Evolutionary conservation across 139 green algal species (phyloP), one percentile per base, ranked within the genome.

Genomic region (Chlorella ohadii): DNA sequence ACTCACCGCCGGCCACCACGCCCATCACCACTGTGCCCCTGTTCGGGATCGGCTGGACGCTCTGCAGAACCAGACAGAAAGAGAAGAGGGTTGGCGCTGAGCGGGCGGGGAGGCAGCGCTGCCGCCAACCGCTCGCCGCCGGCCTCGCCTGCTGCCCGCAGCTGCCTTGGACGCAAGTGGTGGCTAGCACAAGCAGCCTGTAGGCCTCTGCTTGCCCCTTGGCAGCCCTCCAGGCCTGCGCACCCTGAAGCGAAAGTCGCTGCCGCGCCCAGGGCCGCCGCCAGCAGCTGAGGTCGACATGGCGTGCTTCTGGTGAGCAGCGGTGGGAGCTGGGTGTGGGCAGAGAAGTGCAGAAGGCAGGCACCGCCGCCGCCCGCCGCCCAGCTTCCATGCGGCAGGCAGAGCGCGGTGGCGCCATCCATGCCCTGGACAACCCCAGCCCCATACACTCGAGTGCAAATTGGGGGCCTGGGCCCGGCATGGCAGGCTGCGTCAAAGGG

Each of bases 271-370:
- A 0, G 74, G 74, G 19, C 74, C 74, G 33, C 74, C 74, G 6
- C 44, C 74, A 27, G 55, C 55, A 56, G 74, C 74, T 6, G 68
- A 75, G 68, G 68, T 55, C 36, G 36, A 55, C 68, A 66, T 67
- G 44, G 28, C 25, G 44, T 19, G 1, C 22, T 51, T 20, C 11
- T 59, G 65, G 36, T 28, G 38, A 34, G 15, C 33, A 33, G 66
- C 20, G 5, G 65, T 38, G 34, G 16, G 13, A 19, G 34, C 36
- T 33, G 68, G 23, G 17, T 17, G 68, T 22, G 31, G 68, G 36
- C 0, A 25, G 68, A 47, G 1, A 20, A 13, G 7, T 7, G 2
- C 12, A 41, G 66, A 44, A 44, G 38, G 22, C 25, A 51, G 34
- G n/a, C 41, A 39, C n/a, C 38, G 36, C 1, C 36, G 27, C 15